These are phyloP conservation scores for Apostasia shenzhenica DNA, from an alignment of 106 monocot genomes.

Conservation along the genomic window DNA sequence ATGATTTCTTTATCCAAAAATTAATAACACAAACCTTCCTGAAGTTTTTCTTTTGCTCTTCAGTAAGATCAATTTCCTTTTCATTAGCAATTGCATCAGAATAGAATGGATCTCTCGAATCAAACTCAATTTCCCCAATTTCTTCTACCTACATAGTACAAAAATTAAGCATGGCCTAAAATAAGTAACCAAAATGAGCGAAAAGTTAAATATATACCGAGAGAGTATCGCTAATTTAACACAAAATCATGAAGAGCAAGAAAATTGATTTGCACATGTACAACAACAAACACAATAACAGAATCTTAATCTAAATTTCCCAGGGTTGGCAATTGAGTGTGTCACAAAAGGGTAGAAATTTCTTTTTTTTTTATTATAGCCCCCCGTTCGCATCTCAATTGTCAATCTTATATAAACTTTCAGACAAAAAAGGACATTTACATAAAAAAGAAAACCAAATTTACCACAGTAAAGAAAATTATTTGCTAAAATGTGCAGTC, in stretches of 20 bases:
- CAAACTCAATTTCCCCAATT: slow-evolving; percentile 76
- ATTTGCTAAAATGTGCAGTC: too few relatives aligned
- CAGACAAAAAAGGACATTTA: neutral
- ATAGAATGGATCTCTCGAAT: slow-evolving; percentile 56
- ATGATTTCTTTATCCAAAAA: neutral
- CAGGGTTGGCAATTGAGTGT: too few relatives aligned
- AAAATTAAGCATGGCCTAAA: neutral
- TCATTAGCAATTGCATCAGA: slow-evolving; percentile 70
- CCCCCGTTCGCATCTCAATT: neutral
- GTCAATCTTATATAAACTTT: neutral
- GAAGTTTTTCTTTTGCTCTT: slow-evolving; percentile 76
- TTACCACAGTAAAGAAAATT: too few relatives aligned
- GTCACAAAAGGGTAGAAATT: too few relatives aligned
- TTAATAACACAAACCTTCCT: slow-evolving; percentile 42
- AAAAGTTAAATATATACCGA: neutral
- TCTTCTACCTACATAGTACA: slow-evolving; percentile 67
- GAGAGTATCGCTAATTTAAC: too few relatives aligned
- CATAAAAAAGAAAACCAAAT: too few relatives aligned
- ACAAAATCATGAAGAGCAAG: too few relatives aligned
- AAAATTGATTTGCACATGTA: too few relatives aligned
- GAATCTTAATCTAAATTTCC: too few relatives aligned
- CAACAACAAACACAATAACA: too few relatives aligned
- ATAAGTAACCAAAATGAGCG: slow-evolving; percentile 1
- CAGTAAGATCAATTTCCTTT: slow-evolving; percentile 63
- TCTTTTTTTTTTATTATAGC: neutral